These are phyloP conservation scores for Tricholoma bakamatsutake DNA, from an alignment of 768 basidiomycete genomes.

Conservation along the genomic window DNA sequence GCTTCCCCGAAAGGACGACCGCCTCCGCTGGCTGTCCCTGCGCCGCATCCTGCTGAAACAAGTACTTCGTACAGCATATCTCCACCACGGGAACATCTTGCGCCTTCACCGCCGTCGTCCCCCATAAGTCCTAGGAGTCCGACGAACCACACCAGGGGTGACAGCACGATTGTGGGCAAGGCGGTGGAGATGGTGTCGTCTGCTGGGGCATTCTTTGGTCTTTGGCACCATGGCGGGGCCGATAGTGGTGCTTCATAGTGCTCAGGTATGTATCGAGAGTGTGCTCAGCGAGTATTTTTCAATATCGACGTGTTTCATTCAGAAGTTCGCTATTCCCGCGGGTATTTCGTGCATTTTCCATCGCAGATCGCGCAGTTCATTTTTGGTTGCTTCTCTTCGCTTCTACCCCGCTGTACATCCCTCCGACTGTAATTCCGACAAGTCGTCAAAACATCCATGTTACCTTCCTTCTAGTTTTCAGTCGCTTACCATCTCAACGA, in stretches of 20 bases:
- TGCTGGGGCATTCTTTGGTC: conserved; percentile 71
- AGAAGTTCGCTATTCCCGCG: too few relatives aligned
- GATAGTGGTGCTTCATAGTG: neutral
- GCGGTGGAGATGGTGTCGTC: conserved; percentile 76
- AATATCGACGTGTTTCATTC: too few relatives aligned
- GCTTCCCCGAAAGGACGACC: conserved; percentile 6
- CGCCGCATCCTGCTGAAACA: conserved; percentile 26
- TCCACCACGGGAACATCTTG: conserved; percentile 13
- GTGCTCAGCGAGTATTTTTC: too few relatives aligned
- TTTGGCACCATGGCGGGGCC: conserved; percentile 27
- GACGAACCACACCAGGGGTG: conserved; percentile 10
- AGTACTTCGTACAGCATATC: conserved; percentile 30
- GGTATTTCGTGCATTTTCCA: too few relatives aligned
- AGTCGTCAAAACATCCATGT: neutral
- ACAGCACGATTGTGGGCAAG: conserved; percentile 36
- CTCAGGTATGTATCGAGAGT: neutral
- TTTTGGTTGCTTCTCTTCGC: neutral
- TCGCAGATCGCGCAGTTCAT: neutral
- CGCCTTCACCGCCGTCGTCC: conserved; percentile 10
- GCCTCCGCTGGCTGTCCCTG: conserved; percentile 25
- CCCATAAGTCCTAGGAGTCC: conserved; percentile 12
- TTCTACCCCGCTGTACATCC: neutral
- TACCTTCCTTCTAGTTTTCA: neutral
- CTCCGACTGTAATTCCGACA: neutral
- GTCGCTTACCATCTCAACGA: neutral